Conservation (phyloP, 179 eudicot species). For the Silene coronaria region DNA sequence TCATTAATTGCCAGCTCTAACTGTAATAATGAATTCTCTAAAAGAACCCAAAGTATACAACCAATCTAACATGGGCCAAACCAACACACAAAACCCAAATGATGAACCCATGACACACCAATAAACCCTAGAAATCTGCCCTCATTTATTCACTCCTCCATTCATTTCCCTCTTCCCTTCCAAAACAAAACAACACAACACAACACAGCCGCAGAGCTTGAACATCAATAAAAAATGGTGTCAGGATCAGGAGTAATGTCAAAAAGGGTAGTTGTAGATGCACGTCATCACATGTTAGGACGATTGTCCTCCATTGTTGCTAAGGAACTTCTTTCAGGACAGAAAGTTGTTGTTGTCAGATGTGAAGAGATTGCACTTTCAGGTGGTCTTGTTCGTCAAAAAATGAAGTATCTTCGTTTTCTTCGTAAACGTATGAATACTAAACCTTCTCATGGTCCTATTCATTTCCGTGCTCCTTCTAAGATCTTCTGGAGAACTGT, state of each 20-base stretch:
- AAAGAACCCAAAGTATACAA: no score
- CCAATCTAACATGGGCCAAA: no score
- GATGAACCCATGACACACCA: no score
- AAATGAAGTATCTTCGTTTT: slow-evolving; percentile 75
- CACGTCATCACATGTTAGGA: slow-evolving; percentile 74
- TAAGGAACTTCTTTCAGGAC: slow-evolving; percentile 67
- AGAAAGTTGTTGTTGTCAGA: slow-evolving; percentile 58
- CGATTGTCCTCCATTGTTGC: slow-evolving; percentile 61
- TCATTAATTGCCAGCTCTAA: no score
- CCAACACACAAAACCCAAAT: no score
- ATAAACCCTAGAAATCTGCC: no score
- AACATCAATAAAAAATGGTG: slow-evolving; percentile 45
- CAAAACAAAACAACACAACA: no score
- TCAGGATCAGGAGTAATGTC: slow-evolving; percentile 69
- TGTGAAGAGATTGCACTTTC: slow-evolving; percentile 84
- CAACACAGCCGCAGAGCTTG: background rate
- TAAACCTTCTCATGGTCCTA: slow-evolving; percentile 86
- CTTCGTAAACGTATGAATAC: slow-evolving; percentile 82
- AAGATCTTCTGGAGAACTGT: slow-evolving; percentile 86
- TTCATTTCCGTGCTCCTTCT: slow-evolving; percentile 75
- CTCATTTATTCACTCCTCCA: no score
- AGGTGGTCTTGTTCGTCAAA: slow-evolving; percentile 77
- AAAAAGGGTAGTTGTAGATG: slow-evolving; percentile 56
- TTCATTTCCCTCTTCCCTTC: background rate
- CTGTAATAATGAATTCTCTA: no score